Conservation (phyloP, 257 asterid species). For the Thymus quinquecostatus region DNA sequence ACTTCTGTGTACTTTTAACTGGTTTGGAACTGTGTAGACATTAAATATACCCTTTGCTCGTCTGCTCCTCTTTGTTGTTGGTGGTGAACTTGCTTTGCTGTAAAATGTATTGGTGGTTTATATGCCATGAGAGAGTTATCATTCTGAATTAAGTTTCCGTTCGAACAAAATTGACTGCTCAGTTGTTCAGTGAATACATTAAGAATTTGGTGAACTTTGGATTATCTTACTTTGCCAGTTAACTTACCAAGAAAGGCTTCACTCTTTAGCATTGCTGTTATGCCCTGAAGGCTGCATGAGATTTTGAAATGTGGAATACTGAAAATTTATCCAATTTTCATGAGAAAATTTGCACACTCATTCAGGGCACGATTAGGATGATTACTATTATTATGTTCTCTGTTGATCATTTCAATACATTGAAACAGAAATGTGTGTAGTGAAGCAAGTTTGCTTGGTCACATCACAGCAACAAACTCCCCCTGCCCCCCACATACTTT, state of each 20-base stretch:
- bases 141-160: background rate
- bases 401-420: background rate
- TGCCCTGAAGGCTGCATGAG: conserved; percentile 6
- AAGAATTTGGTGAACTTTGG: background rate
- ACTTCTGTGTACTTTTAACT: background rate
- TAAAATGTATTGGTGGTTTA: background rate
- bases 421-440: background rate
- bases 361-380: background rate
- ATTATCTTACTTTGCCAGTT: background rate
- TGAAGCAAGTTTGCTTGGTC: background rate
- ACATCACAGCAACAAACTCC: background rate
- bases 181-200: background rate
- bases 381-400: background rate
- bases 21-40: background rate
- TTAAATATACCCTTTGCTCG: background rate
- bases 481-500: background rate
- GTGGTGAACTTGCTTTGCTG: background rate
- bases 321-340: background rate
- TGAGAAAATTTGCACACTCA: background rate
- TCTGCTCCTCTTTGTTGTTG: background rate
- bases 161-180: background rate
- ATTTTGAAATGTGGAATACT: background rate
- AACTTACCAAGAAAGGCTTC: background rate
- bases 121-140: background rate
- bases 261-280: background rate